A percentile compares a stretch with the other conserved stretches of the same genome.
phyloP scores from a whole-genome alignment of 75 land plant species.

The Pinus albicaulis region DNA sequence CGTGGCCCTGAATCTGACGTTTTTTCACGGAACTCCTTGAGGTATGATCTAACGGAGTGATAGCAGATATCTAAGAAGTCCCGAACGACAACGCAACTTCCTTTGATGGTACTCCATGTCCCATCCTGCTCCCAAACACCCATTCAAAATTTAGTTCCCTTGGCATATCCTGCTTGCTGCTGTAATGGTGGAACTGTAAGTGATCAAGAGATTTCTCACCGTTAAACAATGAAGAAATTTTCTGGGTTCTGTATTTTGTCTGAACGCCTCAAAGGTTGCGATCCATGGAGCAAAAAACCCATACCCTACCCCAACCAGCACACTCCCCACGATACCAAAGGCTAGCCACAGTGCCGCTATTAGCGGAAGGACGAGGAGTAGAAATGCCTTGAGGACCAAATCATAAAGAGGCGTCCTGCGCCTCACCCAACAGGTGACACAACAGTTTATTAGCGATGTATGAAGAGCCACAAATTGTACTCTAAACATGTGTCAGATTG shows the following conservation, averaged over 20 bases:
- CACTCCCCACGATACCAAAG: conserved; percentile 54
- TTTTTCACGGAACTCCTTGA: conserved; percentile 60
- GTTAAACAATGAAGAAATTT: conserved; percentile 50
- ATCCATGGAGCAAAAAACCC: conserved; percentile 86
- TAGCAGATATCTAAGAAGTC: conserved; percentile 70
- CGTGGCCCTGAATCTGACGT: conserved; percentile 34
- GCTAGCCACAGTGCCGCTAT: conserved; percentile 60
- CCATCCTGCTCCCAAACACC: conserved; percentile 59
- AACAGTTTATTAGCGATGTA: not conserved
- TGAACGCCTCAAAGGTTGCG: conserved; percentile 86
- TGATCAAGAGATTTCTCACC: conserved; percentile 33
- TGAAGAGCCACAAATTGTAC: not conserved
- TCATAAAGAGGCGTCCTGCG: conserved; percentile 63
- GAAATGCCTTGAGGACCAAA: conserved; percentile 44
- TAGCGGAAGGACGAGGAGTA: conserved; percentile 52
- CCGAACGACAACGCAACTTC: conserved; percentile 80
- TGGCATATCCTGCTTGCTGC: no score
- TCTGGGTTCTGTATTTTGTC: conserved; percentile 37
- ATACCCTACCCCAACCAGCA: conserved; percentile 80
- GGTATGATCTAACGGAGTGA: conserved; percentile 52
- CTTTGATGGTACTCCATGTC: conserved; percentile 73
- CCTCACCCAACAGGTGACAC: conserved; percentile 7
- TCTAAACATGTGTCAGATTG: not conserved
- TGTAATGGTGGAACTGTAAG: no score
- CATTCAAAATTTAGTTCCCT: no score